Evolutionary conservation across 257 asterid species (phyloP).

Genomic region (Salvia splendens): DNA sequence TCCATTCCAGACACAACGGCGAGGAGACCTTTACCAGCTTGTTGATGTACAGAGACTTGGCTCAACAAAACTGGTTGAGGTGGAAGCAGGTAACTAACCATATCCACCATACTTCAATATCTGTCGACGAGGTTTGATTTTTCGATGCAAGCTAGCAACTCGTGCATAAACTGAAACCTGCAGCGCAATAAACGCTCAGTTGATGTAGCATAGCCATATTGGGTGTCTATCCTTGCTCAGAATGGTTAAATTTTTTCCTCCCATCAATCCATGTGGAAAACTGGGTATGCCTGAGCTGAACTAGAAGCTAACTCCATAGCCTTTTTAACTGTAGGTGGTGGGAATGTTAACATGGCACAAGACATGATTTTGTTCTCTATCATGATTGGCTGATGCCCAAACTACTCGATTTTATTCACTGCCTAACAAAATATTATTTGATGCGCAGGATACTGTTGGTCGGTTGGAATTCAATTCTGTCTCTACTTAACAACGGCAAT

Average conservation of each 20-base stretch:
- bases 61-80: conserved; percentile 34
- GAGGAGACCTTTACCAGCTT: conserved; percentile 87
- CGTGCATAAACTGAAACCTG: conserved; percentile 7
- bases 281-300: conserved; percentile 7
- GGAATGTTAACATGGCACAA: conserved; percentile 20
- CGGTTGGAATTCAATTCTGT: conserved; percentile 29
- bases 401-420: conserved; percentile 32
- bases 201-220: conserved; percentile 9
- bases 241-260: background rate
- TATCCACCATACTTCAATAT: background rate
- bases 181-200: conserved; percentile 21
- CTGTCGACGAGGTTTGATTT: conserved; percentile 14
- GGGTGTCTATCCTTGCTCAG: conserved; percentile 8
- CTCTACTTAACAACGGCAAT: conserved; percentile 29
- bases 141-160: conserved; percentile 1
- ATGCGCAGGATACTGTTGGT: conserved; percentile 12
- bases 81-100: conserved; percentile 10
- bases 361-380: conserved; percentile 34
- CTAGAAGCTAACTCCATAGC: background rate
- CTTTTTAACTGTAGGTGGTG: background rate
- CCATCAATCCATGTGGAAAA: conserved; percentile 5
- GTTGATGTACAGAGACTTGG: conserved; percentile 71
- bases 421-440: conserved; percentile 6
- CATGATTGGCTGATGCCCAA: conserved; percentile 38
- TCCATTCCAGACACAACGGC: conserved; percentile 76